Evolutionary conservation across 495 filamentous ascomycete species (phyloP), one percentile per base, ranked within the genome.

Genomic region (Friedmanniomyces simplex): DNA sequence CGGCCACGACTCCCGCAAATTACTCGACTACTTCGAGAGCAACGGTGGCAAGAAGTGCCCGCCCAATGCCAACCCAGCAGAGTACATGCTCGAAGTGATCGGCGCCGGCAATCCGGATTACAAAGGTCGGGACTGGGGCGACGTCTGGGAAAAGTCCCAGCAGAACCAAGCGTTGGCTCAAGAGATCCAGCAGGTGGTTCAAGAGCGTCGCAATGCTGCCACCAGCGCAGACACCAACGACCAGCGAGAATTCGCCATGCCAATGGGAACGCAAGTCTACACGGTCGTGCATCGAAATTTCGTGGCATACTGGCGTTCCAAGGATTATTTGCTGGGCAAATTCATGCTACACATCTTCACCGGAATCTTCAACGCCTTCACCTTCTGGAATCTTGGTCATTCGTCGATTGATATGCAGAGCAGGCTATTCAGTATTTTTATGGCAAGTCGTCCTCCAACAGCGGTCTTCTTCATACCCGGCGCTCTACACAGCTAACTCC

Each of bases 231-330:
- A 64, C 57, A 32, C 43, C 13, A 68, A 59, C 24, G 66, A 68
- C 39, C 66, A 70, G 53, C 63, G 64, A n/a, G 70, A 72, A 46
- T 73, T 70, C 50, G 71, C 71, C 12, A 69, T 67, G 13, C 67
- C 75, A 10, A 82, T 84, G 66, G 45, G 51, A 6, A 61, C 67
- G 16, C 84, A 88, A 66, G 68, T 84, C 25, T 66, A 58, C 52
- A 71, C 73, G 43, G 81, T 83, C 50, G 75, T 73, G 13, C 62
- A 71, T 69, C 78, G 90, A 52, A 82, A 91, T 62, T 91, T 93
- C 73, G 74, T 91, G 68, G 87, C 94, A 66, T 94, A 91, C 73
- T 95, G 88, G 87, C 83, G 91, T 41, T 89, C 84, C 11, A 90
- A 89, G 1, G 77, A 78, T 0, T 96, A 96, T 71, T 84, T 95